Evolutionary conservation across 192 early-diverging fungal species (phyloP).

Genomic region (Martensiomyces pterosporus): DNA sequence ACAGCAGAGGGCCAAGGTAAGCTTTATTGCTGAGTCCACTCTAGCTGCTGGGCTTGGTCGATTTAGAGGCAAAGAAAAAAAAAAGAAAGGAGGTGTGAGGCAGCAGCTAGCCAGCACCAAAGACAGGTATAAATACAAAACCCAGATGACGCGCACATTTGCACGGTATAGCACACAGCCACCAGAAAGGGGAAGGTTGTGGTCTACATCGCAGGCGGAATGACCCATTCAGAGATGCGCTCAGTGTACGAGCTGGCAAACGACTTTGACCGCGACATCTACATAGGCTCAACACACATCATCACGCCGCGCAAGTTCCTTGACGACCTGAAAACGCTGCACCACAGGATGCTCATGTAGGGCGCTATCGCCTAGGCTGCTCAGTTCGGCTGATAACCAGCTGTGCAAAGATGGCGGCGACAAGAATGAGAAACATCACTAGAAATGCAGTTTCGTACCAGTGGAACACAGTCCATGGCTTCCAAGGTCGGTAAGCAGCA

Average conservation of each 20-base stretch:
- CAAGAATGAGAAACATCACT: constrained; percentile 6
- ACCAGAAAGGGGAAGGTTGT: constrained; percentile 30
- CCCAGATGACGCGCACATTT: neutral
- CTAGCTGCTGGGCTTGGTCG: too few species aligned
- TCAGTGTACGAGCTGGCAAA: constrained; percentile 45
- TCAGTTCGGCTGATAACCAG: constrained; percentile 6
- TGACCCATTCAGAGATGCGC: constrained; percentile 49
- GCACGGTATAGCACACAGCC: constrained; percentile 2
- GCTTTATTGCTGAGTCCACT: too few species aligned
- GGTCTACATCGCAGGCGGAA: constrained; percentile 48
- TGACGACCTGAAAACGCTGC: constrained; percentile 41
- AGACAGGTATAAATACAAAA: constrained; percentile 1
- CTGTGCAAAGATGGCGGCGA: constrained; percentile 13
- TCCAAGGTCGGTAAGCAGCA: constrained; percentile 29
- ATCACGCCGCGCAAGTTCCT: constrained; percentile 49
- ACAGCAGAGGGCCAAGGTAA: too few species aligned
- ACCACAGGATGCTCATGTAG: constrained; percentile 24
- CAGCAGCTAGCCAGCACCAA: neutral
- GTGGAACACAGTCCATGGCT: constrained; percentile 22
- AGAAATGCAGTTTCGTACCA: constrained; percentile 22
- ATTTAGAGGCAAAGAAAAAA: too few species aligned
- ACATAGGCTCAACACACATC: constrained; percentile 50
- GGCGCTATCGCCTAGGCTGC: constrained; percentile 1
- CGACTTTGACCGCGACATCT: constrained; percentile 37
- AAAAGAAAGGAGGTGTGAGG: constrained; percentile 2